phyloP scores from a whole-genome alignment of 169 alveolate species.

The Plasmodium inui region DNA sequence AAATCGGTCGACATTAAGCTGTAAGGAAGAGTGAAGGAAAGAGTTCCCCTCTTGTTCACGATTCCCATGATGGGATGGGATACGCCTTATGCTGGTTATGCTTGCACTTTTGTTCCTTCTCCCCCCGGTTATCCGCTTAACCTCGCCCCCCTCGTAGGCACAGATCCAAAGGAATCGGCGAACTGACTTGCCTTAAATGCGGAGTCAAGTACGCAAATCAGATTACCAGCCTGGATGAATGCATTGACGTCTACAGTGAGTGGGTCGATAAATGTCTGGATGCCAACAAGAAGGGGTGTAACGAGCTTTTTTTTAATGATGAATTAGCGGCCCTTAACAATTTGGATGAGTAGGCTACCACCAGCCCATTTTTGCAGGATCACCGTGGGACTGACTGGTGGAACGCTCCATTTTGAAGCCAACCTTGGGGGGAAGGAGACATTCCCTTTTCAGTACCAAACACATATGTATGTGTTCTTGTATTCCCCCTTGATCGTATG shows the following conservation, averaged over 20 bases:
- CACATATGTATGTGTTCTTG: background rate
- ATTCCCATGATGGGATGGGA: background rate
- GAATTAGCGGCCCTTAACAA: constrained; percentile 30
- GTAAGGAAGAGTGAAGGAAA: constrained; percentile 75
- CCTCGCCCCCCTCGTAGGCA: constrained; percentile 5
- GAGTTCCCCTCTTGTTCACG: background rate
- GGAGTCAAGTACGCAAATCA: constrained; percentile 87
- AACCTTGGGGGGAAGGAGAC: background rate
- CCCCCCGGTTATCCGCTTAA: background rate
- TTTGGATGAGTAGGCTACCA: background rate
- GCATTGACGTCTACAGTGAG: constrained; percentile 92
- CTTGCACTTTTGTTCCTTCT: background rate
- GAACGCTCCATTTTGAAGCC: background rate
- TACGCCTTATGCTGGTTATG: background rate
- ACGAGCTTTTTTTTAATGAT: constrained; percentile 53
- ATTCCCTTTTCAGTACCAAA: background rate
- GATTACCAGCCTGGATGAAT: constrained; percentile 87
- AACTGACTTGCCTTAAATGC: constrained; percentile 90
- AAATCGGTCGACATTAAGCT: constrained; percentile 92
- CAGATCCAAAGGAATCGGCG: constrained; percentile 77
- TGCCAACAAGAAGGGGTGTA: constrained; percentile 75
- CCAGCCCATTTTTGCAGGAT: background rate
- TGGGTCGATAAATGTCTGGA: constrained; percentile 94
- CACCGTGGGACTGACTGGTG: background rate
- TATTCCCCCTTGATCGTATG: background rate